A percentile compares a stretch with the other conserved stretches of the same genome.
Evolutionary conservation across 148 eudicot genomes (phyloP).

Genomic region (Fallopia convolvulus): DNA sequence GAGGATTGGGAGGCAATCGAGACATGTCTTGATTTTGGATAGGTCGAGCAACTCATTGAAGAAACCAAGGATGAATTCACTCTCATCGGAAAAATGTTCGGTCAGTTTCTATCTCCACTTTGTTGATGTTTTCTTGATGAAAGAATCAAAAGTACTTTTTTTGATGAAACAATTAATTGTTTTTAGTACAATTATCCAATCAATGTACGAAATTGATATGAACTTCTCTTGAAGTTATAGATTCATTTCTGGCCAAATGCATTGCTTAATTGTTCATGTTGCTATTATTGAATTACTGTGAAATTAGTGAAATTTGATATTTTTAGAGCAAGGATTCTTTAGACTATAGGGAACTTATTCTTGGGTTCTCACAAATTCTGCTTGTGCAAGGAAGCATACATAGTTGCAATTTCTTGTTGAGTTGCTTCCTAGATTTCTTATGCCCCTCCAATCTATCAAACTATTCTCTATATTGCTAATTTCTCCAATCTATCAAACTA

Average conservation of each 20-base stretch:
- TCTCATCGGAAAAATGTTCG: slow-evolving; percentile 65
- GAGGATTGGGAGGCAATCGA: slow-evolving; percentile 66
- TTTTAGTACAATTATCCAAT: not conserved
- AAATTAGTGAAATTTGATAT: not conserved
- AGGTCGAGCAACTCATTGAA: slow-evolving; percentile 85
- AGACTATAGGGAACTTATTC: no score
- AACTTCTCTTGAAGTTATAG: not conserved
- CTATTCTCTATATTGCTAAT: no score
- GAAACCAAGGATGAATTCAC: slow-evolving; percentile 78
- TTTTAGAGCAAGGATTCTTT: not conserved
- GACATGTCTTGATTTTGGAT: slow-evolving; percentile 68
- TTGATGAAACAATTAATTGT: not conserved
- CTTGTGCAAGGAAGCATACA: not conserved
- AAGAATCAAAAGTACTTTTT: not conserved
- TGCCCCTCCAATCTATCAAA: no score
- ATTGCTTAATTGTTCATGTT: not conserved
- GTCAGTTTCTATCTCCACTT: slow-evolving; percentile 20
- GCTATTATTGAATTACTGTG: not conserved
- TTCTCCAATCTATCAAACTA: no score
- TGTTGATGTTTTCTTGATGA: not conserved
- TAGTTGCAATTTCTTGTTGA: no score
- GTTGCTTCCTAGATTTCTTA: no score
- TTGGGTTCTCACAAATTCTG: no score
- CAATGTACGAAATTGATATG: not conserved
- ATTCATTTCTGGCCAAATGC: not conserved